phyloP scores from a whole-genome alignment of 2,329 filamentous ascomycete species.

The Mollisiaceae sp. region DNA sequence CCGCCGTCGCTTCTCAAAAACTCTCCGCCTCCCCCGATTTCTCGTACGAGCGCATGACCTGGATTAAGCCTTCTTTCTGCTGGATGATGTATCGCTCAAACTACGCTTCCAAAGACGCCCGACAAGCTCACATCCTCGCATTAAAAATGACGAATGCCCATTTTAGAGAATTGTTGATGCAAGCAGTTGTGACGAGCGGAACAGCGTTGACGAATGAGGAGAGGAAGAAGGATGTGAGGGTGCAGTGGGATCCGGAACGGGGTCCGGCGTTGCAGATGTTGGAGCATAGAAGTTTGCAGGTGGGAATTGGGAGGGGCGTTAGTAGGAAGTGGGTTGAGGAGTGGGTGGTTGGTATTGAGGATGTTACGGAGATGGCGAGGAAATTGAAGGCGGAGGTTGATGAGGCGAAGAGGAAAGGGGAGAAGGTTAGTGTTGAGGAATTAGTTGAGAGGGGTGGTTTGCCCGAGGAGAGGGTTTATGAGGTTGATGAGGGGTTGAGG shows the following conservation, averaged over 20 bases:
- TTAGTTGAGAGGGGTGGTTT: constrained; percentile 48
- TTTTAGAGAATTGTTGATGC: constrained; percentile 54
- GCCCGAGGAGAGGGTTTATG: constrained; percentile 52
- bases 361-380: constrained; percentile 60
- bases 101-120: constrained; percentile 61
- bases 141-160: constrained; percentile 57
- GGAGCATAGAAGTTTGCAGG: constrained; percentile 62
- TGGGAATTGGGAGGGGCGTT: constrained; percentile 58
- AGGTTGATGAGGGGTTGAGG: constrained; percentile 47
- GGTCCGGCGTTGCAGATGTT: constrained; percentile 51
- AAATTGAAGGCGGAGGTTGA: constrained; percentile 51
- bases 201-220: constrained; percentile 32
- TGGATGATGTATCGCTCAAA: constrained; percentile 70
- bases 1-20: constrained; percentile 56
- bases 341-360: constrained; percentile 60
- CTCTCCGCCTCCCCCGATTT: constrained; percentile 60
- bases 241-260: constrained; percentile 70
- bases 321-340: constrained; percentile 53
- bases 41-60: constrained; percentile 62
- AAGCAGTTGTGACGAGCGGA: constrained; percentile 43
- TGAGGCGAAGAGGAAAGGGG: constrained; percentile 42
- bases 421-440: constrained; percentile 39
- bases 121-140: constrained; percentile 62
- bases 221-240: constrained; percentile 48
- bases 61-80: constrained; percentile 67